Evolutionary conservation across 768 basidiomycete genomes (phyloP).

Genomic region (Cyclocybe aegerita): DNA sequence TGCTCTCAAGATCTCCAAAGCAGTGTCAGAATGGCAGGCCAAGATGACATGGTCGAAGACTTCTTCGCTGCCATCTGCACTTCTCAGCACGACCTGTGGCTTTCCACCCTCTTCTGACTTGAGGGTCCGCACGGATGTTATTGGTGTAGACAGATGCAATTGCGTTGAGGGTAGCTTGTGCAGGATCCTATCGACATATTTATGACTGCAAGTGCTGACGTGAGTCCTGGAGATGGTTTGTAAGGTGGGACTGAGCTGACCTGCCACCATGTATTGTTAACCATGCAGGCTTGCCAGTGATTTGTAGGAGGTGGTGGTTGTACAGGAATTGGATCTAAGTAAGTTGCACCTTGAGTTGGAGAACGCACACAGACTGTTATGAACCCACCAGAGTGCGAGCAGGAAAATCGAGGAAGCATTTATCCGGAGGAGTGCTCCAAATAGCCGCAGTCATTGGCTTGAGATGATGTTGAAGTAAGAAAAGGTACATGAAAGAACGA

Average conservation of each 20-base stretch:
- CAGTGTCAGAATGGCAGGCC: constrained; percentile 71
- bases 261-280: constrained; percentile 73
- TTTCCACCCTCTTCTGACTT: constrained; percentile 10
- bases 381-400: constrained; percentile 56
- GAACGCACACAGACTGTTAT: neutral
- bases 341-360: neutral
- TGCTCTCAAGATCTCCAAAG: constrained; percentile 46
- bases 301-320: constrained; percentile 74
- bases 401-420: constrained; percentile 69
- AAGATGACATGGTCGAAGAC: constrained; percentile 72
- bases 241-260: constrained; percentile 30
- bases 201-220: constrained; percentile 37
- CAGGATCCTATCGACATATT: constrained; percentile 67
- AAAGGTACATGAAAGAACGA: neutral
- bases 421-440: constrained; percentile 76
- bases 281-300: constrained; percentile 71
- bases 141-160: constrained; percentile 60
- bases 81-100: constrained; percentile 42
- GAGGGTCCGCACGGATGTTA: constrained; percentile 42
- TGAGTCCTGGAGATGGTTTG: neutral
- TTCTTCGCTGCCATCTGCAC: constrained; percentile 41
- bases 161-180: constrained; percentile 48
- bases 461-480: constrained; percentile 1
- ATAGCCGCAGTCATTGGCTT: constrained; percentile 82
- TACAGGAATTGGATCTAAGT: constrained; percentile 64